Base-by-base conservation (phyloP, 2,329 filamentous ascomycete genomes). In the Pestalotiopsis sp. region DNA sequence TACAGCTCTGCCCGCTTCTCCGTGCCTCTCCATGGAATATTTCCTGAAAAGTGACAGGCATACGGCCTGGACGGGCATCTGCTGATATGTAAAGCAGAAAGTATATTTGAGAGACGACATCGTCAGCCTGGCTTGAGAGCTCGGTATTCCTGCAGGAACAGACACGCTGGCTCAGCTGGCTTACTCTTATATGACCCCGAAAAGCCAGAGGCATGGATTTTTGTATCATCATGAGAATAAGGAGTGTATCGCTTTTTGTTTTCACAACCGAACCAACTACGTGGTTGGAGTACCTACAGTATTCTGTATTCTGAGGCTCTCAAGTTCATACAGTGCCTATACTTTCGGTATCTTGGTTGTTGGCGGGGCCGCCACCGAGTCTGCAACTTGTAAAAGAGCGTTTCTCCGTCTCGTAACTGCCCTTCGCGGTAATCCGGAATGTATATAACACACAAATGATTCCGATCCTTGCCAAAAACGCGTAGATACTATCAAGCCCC, bases 1-100 rank as follows among this genome's bases (percentile, higher is more conserved):
- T 66, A 39, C 63, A 66, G 63, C 38, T 36, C 41, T 66, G 63
- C 63, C 63, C 49, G 63, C 63, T 57, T 66, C 31, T 62, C 25
- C 11, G 27, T 27, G 57, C 57, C 57, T 27, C 57, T 36, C 23
- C 7, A 20, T 52, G 45, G 45, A 52, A 52, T 52, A 52, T 52
- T 20, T 52, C 20, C 45, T 52, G 17, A 52, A 36, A 52, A 52
- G 17, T 52, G 45, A n/a, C 45, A n/a, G 17, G 45, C 45, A n/a
- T 52, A 52, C 17, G 20, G 45, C 45, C 45, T n/a, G 17, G 45
- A 20, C 45, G 6, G 9, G 45, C 45, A 52, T 20, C 45, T 52
- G 45, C 17, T 20, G 17, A 52, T n/a, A 52, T 20, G 17, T 20
- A 52, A 52, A 5, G 45, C 20, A 52, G 17, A 52, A 52, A 52